Conservation (phyloP, 2,329 filamentous ascomycete genomes). For the Phialocephala subalpina region DNA sequence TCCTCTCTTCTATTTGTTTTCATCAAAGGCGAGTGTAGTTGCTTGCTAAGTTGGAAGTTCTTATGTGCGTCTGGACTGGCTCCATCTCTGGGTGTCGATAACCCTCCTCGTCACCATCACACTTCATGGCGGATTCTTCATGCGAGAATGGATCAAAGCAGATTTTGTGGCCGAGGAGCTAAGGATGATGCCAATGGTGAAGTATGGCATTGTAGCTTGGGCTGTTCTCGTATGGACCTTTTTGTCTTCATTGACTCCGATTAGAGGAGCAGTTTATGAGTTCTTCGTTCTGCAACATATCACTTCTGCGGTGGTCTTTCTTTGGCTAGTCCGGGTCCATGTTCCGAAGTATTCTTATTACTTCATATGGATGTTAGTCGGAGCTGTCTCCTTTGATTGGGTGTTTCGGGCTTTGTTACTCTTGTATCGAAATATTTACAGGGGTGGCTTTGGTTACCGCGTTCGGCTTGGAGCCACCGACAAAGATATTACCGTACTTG, state of each 20-base stretch:
- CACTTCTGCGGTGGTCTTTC: conserved; percentile 1
- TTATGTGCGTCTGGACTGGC: conserved; percentile 13
- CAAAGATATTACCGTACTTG: conserved; percentile 1
- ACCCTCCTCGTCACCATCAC: conserved; percentile 13
- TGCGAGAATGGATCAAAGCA: conserved; percentile 40
- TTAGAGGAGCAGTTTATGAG: conserved; percentile 12
- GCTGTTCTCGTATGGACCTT: conserved; percentile 39
- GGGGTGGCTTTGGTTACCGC: conserved; percentile 41
- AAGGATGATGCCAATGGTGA: conserved; percentile 56
- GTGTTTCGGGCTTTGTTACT: conserved; percentile 51
- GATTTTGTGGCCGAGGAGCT: conserved; percentile 7
- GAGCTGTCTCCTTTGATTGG: not conserved
- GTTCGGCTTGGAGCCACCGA: conserved; percentile 22
- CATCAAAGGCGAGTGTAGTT: conserved; percentile 10
- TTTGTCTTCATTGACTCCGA: conserved; percentile 6
- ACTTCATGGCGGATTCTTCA: conserved; percentile 74
- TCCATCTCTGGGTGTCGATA: conserved; percentile 15
- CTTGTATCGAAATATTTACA: conserved; percentile 60
- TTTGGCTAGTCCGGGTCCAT: conserved; percentile 7
- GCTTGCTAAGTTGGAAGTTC: conserved; percentile 1
- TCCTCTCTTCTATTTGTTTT: conserved; percentile 5
- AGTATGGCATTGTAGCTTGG: conserved; percentile 74
- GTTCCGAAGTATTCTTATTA: not conserved
- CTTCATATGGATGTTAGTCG: conserved; percentile 12
- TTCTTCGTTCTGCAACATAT: conserved; percentile 19